phyloP scores from a whole-genome alignment of 2,329 filamentous ascomycete species.

The Cercospora janseana region DNA sequence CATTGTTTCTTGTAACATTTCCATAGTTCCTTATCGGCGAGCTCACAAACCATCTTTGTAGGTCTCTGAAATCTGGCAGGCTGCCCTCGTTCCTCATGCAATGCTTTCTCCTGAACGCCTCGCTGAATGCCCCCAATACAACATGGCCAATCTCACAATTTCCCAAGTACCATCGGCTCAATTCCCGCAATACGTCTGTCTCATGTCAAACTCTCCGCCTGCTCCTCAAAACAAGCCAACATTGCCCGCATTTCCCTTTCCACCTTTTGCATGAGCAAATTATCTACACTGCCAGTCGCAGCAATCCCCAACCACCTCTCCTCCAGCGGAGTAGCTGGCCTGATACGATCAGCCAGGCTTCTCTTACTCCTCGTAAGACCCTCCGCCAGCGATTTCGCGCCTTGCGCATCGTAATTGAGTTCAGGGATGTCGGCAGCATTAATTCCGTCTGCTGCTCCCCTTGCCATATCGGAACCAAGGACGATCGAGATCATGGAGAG shows the following conservation, averaged over 20 bases:
- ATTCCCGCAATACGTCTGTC: too few relatives aligned
- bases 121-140: slow-evolving; percentile 5
- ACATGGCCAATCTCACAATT: not conserved
- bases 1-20: too few relatives aligned
- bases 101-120: slow-evolving; percentile 5
- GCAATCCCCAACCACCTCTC: slow-evolving; percentile 55
- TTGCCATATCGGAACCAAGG: slow-evolving; percentile 62
- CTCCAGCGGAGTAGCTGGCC: slow-evolving; percentile 72
- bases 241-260: slow-evolving; percentile 64
- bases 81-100: not conserved
- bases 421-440: slow-evolving; percentile 63
- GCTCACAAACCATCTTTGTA: too few relatives aligned
- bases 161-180: not conserved
- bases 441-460: slow-evolving; percentile 62
- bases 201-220: not conserved
- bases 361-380: slow-evolving; percentile 66
- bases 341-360: slow-evolving; percentile 67
- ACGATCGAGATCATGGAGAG: slow-evolving; percentile 74
- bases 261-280: slow-evolving; percentile 71
- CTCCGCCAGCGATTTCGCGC: slow-evolving; percentile 77
- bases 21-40: too few relatives aligned
- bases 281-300: slow-evolving; percentile 47
- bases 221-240: slow-evolving; percentile 41
- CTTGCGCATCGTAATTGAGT: slow-evolving; percentile 70
- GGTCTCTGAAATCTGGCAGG: not conserved